These are phyloP conservation scores for Aureobasidium melanogenum DNA, from an alignment of 2,329 filamentous ascomycete species.

Conservation along the genomic window DNA sequence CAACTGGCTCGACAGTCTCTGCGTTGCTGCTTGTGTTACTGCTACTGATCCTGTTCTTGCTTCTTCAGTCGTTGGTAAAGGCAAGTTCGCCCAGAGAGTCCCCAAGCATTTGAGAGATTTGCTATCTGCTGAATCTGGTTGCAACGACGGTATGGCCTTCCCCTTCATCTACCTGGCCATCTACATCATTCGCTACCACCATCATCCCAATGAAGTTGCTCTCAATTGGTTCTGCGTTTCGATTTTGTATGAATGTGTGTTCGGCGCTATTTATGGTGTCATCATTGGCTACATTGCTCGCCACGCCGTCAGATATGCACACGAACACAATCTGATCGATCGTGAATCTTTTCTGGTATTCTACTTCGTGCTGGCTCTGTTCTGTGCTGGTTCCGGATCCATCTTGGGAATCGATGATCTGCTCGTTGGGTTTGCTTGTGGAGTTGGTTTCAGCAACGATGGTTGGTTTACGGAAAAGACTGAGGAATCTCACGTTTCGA, in stretches of 20 bases:
- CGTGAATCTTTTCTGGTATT: constrained; percentile 96
- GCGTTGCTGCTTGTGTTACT: constrained; percentile 85
- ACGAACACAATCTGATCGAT: constrained; percentile 79
- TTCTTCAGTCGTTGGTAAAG: constrained; percentile 96
- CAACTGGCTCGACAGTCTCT: constrained; percentile 82
- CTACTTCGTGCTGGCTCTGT: constrained; percentile 93
- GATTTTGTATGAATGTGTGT: constrained; percentile 90
- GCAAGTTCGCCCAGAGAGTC: constrained; percentile 95
- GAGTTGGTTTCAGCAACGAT: constrained; percentile 98
- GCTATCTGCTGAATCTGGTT: constrained; percentile 91
- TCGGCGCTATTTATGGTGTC: constrained; percentile 85
- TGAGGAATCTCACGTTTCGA: constrained; percentile 95
- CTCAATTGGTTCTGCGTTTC: constrained; percentile 85
- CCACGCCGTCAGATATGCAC: constrained; percentile 80
- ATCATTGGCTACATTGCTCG: constrained; percentile 79
- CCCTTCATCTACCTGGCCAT: constrained; percentile 91
- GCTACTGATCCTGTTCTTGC: constrained; percentile 95
- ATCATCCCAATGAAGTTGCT: constrained; percentile 58
- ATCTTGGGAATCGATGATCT: constrained; percentile 88
- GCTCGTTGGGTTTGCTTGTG: constrained; percentile 86
- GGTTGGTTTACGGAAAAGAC: constrained; percentile 99
- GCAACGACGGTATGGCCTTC: constrained; percentile 99
- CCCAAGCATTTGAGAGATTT: constrained; percentile 95
- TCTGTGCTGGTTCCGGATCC: constrained; percentile 88
- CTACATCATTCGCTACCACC: constrained; percentile 78